Evolutionary conservation across 2,329 filamentous ascomycete genomes (phyloP), one percentile per base, ranked within the genome.

Genomic region (Colletotrichum musae): DNA sequence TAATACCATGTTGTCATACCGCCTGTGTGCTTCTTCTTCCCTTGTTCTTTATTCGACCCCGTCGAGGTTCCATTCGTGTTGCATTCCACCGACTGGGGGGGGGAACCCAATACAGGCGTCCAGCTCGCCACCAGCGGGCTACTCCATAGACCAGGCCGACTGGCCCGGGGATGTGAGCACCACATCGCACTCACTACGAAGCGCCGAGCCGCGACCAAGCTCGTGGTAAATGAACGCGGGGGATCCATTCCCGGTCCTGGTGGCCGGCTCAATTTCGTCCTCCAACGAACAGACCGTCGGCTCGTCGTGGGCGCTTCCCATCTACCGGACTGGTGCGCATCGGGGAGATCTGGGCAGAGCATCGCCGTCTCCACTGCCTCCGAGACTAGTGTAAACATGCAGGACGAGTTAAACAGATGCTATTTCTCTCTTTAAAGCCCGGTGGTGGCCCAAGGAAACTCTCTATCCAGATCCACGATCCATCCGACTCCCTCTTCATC

Each of bases 241-340:
- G 51, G 56, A 15, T 57, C n/a, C 18, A 39, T 61, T 24, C 36
- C 67, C 66, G 56, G 62, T 66, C 57, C 26, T 43, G 52, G 41
- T 51, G 45, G 56, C 24, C 50, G 56, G 67, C 43, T 16, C 51
- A 70, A 70, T 70, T 52, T 61, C 62, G 62, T 66, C 62, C 62
- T 66, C 67, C 67, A 70, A 70, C 67, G 51, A 70, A 47, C 2
- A 39, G 32, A 2, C 45, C 45, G 16, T 16, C 43, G 6, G 62
- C 45, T 50, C 3, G 45, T 57, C n/a, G 32, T 24, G 26, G 63
- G 26, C 7, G 45, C 45, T 39, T 61, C 7, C 36, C 45, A 47
- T 61, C 62, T 61, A 57, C 56, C 48, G 26, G 45, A 69, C 43
- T 66, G 66, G 62, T 56, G 62, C 66, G 62, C 66, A 36, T 61